Evolutionary conservation across 116 monocot genomes (phyloP), one percentile per base, ranked within the genome.

Genomic region (Trichopus zeylanicus): DNA sequence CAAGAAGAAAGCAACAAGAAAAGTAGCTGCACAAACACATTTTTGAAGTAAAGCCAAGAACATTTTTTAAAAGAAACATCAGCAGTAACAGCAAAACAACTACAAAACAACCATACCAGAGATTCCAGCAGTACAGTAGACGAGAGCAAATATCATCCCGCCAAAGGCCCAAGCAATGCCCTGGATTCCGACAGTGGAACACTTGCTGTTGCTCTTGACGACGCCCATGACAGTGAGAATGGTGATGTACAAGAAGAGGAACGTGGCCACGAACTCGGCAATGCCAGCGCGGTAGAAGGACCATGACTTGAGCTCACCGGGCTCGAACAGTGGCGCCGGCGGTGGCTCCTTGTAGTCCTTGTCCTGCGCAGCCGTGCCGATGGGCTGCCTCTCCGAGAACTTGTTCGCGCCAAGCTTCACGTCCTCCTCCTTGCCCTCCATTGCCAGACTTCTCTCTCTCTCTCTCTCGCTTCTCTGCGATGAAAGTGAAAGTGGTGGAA

Each of bases 111-210:
- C 29, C 31, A 21, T 23, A 81, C 81, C 83, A 21, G 83, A 83
- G 70, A 78, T 83, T 10, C 83, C 83, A 23, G 83, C 83, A 18
- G 83, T 83, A 65, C 83, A 83, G 61, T 83, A 83, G 48, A 83
- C 83, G 26, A 83, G 61, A 26, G 74, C 83, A 27, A 83, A 83
- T 70, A 83, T 83, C 83, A 83, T 83, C 67, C 83, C 83, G 1
- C 83, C 83, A 28, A 83, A 83, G 59, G 83, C 74, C 83, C 83
- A 83, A 13, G n/a, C n/a, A n/a, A n/a, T n/a, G n/a, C n/a, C n/a
- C n/a, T n/a, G n/a, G n/a, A n/a, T n/a, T n/a, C n/a, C 82, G 5
- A 82, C 82, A 11, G 82, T 82, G 19, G 67, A 29, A 60, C 83
- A 83, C 74, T 78, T 83, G 59, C 46, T 37, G 6, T 16, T 6